These are phyloP conservation scores for Rhodomyrtus psidioides DNA, from an alignment of 441 rosid genomes.

Conservation along the genomic window DNA sequence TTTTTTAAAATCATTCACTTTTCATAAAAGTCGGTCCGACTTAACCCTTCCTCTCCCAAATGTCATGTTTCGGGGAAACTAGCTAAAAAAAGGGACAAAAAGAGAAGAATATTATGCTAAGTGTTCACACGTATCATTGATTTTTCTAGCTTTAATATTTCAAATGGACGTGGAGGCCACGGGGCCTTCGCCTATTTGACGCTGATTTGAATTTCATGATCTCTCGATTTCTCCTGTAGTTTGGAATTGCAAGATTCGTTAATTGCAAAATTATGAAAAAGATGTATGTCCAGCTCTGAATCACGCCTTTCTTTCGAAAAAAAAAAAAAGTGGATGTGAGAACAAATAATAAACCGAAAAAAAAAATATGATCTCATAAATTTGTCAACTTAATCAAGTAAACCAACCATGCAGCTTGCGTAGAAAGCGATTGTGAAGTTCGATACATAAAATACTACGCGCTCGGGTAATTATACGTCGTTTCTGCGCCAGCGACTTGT, in stretches of 20 bases:
- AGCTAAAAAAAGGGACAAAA: background rate
- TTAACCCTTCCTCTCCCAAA: background rate
- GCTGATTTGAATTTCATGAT: background rate
- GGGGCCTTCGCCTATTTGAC: background rate
- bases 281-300: background rate
- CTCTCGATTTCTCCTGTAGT: too few relatives aligned
- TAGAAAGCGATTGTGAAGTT: rapidly evolving
- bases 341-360: background rate
- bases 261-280: rapidly evolving
- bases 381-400: background rate
- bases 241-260: too few relatives aligned
- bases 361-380: background rate
- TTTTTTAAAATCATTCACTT: too few relatives aligned
- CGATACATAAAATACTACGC: rapidly evolving
- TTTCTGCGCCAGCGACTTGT: rapidly evolving
- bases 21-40: background rate
- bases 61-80: background rate
- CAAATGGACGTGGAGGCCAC: background rate
- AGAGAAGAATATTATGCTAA: background rate
- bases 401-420: background rate
- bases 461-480: background rate
- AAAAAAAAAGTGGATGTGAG: background rate
- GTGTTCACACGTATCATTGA: background rate
- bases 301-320: background rate
- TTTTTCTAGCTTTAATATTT: background rate